Evolutionary conservation across 805 yeast genomes (phyloP).

Genomic region (Candida ortonii): DNA sequence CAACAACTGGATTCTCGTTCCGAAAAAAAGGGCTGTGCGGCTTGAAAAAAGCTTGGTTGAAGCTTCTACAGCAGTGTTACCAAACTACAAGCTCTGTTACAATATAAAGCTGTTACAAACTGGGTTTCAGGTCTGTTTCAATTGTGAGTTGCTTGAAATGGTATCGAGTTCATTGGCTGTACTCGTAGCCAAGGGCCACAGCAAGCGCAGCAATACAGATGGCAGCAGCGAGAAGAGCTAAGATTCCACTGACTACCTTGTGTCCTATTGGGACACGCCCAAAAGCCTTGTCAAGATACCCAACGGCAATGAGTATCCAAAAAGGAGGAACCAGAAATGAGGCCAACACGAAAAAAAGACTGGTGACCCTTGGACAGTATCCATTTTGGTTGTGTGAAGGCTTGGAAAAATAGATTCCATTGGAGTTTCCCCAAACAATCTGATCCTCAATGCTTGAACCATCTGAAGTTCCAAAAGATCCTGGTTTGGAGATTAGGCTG

Average conservation of each 20-base stretch:
- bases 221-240: slow-evolving; percentile 18
- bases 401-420: too few relatives aligned
- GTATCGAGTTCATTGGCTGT: too few relatives aligned
- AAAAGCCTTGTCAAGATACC: slow-evolving; percentile 25
- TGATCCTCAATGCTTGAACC: slow-evolving; percentile 6
- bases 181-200: slow-evolving; percentile 31
- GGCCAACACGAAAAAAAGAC: slow-evolving; percentile 18
- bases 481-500: slow-evolving; percentile 5
- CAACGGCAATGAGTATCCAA: slow-evolving; percentile 27
- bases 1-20: too few relatives aligned
- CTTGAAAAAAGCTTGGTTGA: too few relatives aligned
- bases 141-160: too few relatives aligned
- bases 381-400: background rate
- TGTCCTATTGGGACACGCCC: slow-evolving; percentile 23
- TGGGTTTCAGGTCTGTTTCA: too few relatives aligned
- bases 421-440: slow-evolving; percentile 4
- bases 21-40: too few relatives aligned
- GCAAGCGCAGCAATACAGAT: slow-evolving; percentile 24
- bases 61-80: too few relatives aligned
- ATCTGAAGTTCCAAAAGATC: slow-evolving; percentile 8
- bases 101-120: background rate
- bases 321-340: slow-evolving; percentile 31
- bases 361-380: slow-evolving; percentile 15
- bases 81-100: too few relatives aligned
- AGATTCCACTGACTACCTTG: slow-evolving; percentile 22